Percentiles rank a stretch among this genome's conserved stretches.
These are phyloP conservation scores for Malus sylvestris DNA, from an alignment of 306 rosid genomes.

Conservation along the genomic window DNA sequence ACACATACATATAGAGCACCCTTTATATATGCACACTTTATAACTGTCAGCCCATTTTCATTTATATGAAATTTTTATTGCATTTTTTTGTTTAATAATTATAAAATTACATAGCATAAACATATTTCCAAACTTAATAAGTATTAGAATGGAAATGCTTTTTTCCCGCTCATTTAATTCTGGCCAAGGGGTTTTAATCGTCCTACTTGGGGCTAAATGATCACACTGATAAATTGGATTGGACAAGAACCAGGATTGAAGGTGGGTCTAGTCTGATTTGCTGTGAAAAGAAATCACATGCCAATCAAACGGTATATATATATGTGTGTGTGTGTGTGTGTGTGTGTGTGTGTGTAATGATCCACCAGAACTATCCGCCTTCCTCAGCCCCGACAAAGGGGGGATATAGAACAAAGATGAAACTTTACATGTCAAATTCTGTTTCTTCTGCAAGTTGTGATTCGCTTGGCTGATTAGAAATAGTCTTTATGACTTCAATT, in stretches of 20 bases:
- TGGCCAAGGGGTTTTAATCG: neutral
- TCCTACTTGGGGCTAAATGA: neutral
- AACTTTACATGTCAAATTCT: neutral
- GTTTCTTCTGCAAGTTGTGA: constrained; percentile 5
- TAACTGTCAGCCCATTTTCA: neutral
- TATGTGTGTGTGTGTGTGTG: too few species aligned
- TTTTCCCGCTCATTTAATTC: neutral
- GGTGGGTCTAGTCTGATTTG: neutral
- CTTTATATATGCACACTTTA: neutral
- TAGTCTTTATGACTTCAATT: neutral
- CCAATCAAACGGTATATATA: neutral
- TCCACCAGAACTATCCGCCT: neutral
- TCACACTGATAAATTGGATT: neutral
- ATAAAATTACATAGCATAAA: neutral
- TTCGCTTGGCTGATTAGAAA: neutral
- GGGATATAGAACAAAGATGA: neutral
- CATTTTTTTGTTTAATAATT: neutral
- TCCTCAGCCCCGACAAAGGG: neutral
- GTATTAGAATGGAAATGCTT: neutral
- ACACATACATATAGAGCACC: too few species aligned
- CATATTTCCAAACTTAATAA: neutral
- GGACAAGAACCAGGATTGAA: neutral
- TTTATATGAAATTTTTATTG: neutral
- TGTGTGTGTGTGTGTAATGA: neutral
- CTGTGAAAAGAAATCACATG: neutral